Base-by-base conservation (phyloP, 208 protist species). In the Trichomonas tenax region DNA sequence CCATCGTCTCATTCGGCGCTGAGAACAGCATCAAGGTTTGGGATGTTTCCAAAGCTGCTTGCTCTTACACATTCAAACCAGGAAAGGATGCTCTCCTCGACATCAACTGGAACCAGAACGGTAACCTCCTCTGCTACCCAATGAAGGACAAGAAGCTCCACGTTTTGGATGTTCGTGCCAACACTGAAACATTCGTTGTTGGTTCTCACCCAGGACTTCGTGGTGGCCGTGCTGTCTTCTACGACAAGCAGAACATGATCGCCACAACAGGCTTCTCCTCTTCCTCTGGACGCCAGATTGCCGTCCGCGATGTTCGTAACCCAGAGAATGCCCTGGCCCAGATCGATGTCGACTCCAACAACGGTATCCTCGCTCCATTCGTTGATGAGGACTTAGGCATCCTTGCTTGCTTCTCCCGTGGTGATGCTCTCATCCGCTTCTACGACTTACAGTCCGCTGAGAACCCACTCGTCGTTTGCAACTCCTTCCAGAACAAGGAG, bases 11-110 rank as follows among this genome's bases (percentile, higher is more conserved):
- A 72, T 63, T 63, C 17, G 93, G 49, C n/a, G 26, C 63, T 41
- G 93, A 96, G 41, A 63, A 81, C 49, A n/a, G 46, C 21, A 34
- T 96, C 93, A 96, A 96, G 40, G 21, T 96, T 41, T 96, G 93
- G 93, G 51, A 96, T 96, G 63, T 96, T 44, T 1, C 36, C 3
- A 96, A 63, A 14, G 93, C 31, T 36, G 9, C 15, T 0, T 72
- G 49, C 41, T 46, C 34, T 31, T 51, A 4, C 9, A 96, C 93
- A 63, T 45, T 96, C 51, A 93, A 93, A 15, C 46, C 34, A n/a
- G 31, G 26, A 0, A 81, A 96, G 46, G 26, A 63, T n/a, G 1
- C 41, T 10, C 34, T 96, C 93, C 46, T 96, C 26, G 51, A 63
- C 40, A 96, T 96, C 38, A 49, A 72, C 93, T 96, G 93, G 93